Conservation (phyloP, 2,329 filamentous ascomycete species). For the Leptographium wingfieldii region DNA sequence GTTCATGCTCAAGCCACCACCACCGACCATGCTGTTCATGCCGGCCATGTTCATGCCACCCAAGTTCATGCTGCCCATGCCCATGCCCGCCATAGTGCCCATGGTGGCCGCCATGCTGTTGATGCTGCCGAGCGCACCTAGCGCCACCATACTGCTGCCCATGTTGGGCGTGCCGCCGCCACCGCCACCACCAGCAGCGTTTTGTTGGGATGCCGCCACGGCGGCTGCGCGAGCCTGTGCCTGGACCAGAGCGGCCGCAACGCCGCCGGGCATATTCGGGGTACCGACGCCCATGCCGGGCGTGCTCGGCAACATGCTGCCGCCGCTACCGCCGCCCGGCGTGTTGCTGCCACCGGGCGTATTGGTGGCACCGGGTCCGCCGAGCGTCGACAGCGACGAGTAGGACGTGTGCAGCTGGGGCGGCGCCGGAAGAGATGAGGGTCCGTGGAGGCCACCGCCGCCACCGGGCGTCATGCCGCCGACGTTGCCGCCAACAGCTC, state of each 20-base stretch:
- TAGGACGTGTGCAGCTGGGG: neutral
- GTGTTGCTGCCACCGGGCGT: slow-evolving; percentile 2
- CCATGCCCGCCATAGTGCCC: neutral
- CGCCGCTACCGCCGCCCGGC: neutral
- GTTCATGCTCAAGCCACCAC: neutral
- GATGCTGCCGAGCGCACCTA: neutral
- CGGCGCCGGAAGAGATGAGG: neutral
- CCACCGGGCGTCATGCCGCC: neutral
- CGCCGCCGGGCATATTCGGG: slow-evolving; percentile 1
- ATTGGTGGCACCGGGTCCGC: neutral
- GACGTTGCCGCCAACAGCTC: neutral
- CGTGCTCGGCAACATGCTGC: neutral
- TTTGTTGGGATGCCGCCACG: slow-evolving; percentile 5
- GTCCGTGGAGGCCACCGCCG: neutral
- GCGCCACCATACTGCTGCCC: neutral
- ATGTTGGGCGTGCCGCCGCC: slow-evolving; percentile 3
- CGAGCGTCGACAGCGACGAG: neutral
- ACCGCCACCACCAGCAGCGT: neutral
- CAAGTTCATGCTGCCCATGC: neutral
- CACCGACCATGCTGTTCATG: neutral
- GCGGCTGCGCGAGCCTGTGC: slow-evolving; percentile 12
- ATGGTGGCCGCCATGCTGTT: neutral
- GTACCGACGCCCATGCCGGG: slow-evolving; percentile 4
- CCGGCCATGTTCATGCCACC: neutral
- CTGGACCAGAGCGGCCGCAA: slow-evolving; percentile 6